A percentile compares a stretch with the other conserved stretches of the same genome.
phyloP scores from a whole-genome alignment of 2,329 filamentous ascomycete genomes.

The Arthrobotrys megalospora region DNA sequence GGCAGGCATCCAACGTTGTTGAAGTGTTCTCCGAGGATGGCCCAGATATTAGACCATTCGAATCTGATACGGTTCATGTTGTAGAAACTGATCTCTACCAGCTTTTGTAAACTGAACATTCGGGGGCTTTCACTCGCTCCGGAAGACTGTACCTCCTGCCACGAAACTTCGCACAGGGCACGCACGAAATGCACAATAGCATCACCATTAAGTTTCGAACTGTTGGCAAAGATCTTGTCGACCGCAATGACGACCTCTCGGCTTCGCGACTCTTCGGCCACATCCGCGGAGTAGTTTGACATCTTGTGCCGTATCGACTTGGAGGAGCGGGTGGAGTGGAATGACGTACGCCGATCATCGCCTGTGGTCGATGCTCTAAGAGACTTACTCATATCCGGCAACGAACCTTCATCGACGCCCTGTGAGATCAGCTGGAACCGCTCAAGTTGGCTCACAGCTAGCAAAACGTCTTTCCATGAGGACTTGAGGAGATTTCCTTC shows the following conservation, averaged over 20 bases:
- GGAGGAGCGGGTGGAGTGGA: conserved; percentile 62
- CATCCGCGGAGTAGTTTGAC: conserved; percentile 78
- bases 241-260: conserved; percentile 93
- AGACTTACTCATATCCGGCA: conserved; percentile 88
- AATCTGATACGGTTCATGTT: conserved; percentile 99
- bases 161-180: conserved; percentile 93
- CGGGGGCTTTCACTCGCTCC: conserved; percentile 95
- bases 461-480: conserved; percentile 95
- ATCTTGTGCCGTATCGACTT: conserved; percentile 68
- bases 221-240: conserved; percentile 96
- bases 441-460: conserved; percentile 95
- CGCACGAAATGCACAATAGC: conserved; percentile 96
- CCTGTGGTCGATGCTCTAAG: conserved; percentile 71
- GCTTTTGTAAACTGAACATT: conserved; percentile 96
- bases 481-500: conserved; percentile 90
- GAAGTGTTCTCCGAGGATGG: conserved; percentile 97
- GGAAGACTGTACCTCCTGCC: conserved; percentile 98
- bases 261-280: conserved; percentile 91
- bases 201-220: conserved; percentile 90
- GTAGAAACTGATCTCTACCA: conserved; percentile 99
- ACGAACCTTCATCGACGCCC: conserved; percentile 90
- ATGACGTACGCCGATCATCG: conserved; percentile 59
- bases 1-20: conserved; percentile 96
- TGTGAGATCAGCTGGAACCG: conserved; percentile 94
- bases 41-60: conserved; percentile 98